Percentiles rank a stretch among this genome's conserved stretches.
These are phyloP conservation scores for Raffaelea ambrosiae DNA, from an alignment of 2,329 filamentous ascomycete species.

Conservation along the genomic window DNA sequence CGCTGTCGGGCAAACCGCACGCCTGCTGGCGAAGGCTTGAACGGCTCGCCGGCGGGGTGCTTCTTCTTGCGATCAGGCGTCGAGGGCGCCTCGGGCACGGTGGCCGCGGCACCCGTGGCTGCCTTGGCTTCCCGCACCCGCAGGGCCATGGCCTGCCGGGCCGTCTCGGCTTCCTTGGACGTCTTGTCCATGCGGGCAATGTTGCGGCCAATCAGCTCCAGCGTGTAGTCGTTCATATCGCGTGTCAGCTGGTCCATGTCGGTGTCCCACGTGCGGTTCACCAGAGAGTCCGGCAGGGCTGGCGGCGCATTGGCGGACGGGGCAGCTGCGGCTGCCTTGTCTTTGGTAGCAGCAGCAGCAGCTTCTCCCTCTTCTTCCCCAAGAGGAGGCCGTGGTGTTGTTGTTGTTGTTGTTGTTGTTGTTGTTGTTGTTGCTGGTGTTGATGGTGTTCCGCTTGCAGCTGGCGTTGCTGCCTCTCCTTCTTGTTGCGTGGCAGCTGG, in stretches of 20 bases:
- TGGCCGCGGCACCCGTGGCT: no score
- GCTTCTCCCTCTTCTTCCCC: no score
- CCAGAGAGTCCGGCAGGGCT: conserved; percentile 22
- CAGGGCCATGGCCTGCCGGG: conserved; percentile 3
- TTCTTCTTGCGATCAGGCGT: no score
- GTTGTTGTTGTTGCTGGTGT: not conserved
- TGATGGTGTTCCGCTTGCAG: no score
- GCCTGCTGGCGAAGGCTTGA: not conserved
- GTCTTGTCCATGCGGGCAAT: conserved; percentile 35
- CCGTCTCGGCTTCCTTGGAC: conserved; percentile 2
- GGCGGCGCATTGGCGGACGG: no score
- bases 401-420: not conserved
- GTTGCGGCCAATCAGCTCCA: conserved; percentile 49
- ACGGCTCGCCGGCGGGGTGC: no score
- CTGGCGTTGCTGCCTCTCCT: not conserved
- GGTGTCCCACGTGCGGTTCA: conserved; percentile 20
- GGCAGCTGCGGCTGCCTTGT: no score
- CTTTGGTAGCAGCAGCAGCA: no score
- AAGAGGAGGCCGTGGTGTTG: no score
- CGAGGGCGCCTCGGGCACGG: no score
- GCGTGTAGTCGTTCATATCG: conserved; percentile 50
- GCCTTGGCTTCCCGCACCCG: not conserved
- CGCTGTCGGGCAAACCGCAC: not conserved
- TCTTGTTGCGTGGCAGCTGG: no score
- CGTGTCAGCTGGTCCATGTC: conserved; percentile 42